phyloP scores from a whole-genome alignment of 176 grass and related monocot species.

The Miscanthus lutarioriparius region DNA sequence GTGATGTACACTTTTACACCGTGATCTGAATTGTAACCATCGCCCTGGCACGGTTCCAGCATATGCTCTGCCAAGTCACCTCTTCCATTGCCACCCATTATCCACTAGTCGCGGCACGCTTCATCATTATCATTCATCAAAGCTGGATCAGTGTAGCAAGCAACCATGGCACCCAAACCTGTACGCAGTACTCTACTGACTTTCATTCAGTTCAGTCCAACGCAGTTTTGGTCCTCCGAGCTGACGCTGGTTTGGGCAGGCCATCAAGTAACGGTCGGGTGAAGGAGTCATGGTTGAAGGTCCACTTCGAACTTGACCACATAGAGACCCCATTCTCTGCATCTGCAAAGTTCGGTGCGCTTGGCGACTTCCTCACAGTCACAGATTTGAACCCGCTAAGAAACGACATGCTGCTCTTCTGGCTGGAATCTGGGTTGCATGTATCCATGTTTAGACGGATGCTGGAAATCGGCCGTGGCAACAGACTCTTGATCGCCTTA shows the following conservation, averaged over 20 bases:
- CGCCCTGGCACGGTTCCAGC: neutral
- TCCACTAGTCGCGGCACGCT: neutral
- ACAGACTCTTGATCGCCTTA: conserved; percentile 44
- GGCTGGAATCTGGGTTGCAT: conserved; percentile 5
- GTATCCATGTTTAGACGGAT: conserved; percentile 34
- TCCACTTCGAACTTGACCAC: conserved; percentile 56
- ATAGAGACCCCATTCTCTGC: conserved; percentile 41
- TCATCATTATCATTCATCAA: neutral
- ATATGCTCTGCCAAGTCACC: neutral
- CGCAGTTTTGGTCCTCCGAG: conserved; percentile 58
- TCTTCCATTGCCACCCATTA: neutral
- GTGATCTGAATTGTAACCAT: neutral
- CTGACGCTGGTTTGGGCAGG: conserved; percentile 19
- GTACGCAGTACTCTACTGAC: neutral
- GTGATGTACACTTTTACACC: conserved; percentile 22
- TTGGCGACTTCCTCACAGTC: conserved; percentile 63
- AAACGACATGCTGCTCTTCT: conserved; percentile 29
- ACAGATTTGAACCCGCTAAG: conserved; percentile 44
- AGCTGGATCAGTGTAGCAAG: neutral
- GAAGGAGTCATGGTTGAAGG: conserved; percentile 55
- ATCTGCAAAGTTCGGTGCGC: conserved; percentile 50
- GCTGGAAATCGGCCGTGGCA: conserved; percentile 47
- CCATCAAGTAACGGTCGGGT: conserved; percentile 48
- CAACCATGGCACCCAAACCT: neutral
- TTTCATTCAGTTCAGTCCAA: conserved; percentile 36